These are phyloP conservation scores for Chlorella sp. DNA, from an alignment of 139 green algal species.

Conservation along the genomic window DNA sequence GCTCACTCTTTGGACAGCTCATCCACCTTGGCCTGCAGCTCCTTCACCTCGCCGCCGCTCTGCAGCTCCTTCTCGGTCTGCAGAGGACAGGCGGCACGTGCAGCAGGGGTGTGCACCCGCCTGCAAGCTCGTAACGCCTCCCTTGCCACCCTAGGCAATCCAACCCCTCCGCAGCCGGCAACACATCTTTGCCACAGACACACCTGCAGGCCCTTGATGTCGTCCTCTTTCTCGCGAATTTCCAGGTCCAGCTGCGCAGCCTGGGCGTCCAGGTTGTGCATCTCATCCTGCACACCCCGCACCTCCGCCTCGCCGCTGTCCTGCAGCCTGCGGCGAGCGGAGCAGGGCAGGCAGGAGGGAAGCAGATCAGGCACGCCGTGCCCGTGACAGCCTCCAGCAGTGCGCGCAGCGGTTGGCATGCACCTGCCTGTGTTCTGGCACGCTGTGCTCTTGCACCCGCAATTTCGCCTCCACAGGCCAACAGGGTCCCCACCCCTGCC, in stretches of 20 bases:
- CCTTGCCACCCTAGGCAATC: no score
- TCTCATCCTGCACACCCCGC: background rate
- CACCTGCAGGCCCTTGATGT: constrained; percentile 50
- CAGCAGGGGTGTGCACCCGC: background rate
- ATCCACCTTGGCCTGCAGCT: constrained; percentile 60
- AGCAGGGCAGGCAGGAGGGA: background rate
- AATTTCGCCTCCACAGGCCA: no score
- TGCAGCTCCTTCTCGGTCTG: constrained; percentile 70
- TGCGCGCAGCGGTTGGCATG: no score
- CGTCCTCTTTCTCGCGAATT: constrained; percentile 45
- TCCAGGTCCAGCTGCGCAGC: constrained; percentile 15
- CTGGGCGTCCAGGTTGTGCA: constrained; percentile 46
- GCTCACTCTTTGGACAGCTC: constrained; percentile 64
- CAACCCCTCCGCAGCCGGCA: no score
- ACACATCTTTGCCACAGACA: no score
- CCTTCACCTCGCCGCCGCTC: constrained; percentile 63
- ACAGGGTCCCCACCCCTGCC: background rate
- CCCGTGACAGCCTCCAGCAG: background rate
- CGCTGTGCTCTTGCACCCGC: no score
- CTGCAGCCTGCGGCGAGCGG: constrained; percentile 36
- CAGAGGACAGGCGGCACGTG: background rate
- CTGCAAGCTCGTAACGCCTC: no score
- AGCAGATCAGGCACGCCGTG: no score
- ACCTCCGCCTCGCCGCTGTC: constrained; percentile 41
- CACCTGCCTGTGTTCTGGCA: no score